Base-by-base conservation (phyloP, 257 asterid species). In the Euphrasia confusa region DNA sequence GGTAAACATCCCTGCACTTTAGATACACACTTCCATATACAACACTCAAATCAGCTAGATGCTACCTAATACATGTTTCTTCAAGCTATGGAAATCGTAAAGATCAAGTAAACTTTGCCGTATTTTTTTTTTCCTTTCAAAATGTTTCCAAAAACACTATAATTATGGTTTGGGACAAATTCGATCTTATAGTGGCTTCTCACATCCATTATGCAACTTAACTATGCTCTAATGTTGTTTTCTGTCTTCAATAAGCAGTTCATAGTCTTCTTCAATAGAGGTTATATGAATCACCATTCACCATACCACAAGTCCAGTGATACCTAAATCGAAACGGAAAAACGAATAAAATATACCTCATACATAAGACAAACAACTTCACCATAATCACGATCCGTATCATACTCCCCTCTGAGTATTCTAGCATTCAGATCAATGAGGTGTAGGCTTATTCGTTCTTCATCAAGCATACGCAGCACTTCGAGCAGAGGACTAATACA, bases 351-450 rank as follows among this genome's bases (percentile, higher is more conserved):
- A 64, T 28, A 58, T 72, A 92, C 99, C 99, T 92, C 99, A 76
- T 86, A 89, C 95, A 89, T 81, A 70, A 89, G 71, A 68, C 87
- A 73, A 69, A 89, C 91, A 69, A 92, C 96, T 77, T 89, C 87
- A 44, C 84, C 84, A 63, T 79, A 76, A 54, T 80, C 84, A 32
- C 54, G 73, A 42, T 75, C 64, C 1, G 76, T 76, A 66, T 86
- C 94, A 73, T 86, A 80, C 71, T 71, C 80, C 72, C 95, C 89
- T 40, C 75, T 37, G 13, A 44, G 63, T 66, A 92, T 66, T 72
- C 80, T 81, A 61, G 78, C 78, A 81, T 92, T 86, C n/a, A 89
- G 83, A 74, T 87, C 85, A 79, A 75, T 77, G 56, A 92, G 84
- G 72, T 86, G 89, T 61, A 72, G 73, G 64, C 78, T 80, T 75